Percentiles rank a stretch among this genome's conserved stretches.
These are phyloP conservation scores for Xylariaceae sp. DNA, from an alignment of 2,329 filamentous ascomycete species.

Conservation along the genomic window DNA sequence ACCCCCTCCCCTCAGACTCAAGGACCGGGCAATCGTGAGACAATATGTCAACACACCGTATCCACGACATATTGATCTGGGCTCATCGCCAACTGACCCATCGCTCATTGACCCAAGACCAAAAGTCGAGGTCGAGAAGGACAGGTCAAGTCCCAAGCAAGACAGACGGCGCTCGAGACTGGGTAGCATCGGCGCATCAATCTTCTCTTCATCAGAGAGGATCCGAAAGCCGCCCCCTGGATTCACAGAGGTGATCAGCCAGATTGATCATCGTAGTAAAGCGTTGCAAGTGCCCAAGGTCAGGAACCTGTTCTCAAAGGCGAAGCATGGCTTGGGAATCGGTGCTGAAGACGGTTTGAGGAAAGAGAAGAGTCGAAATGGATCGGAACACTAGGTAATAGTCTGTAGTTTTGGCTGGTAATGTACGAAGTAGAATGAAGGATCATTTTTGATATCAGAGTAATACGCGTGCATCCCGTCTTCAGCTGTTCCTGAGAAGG, in stretches of 20 bases:
- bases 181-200: conserved; percentile 10
- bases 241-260: conserved; percentile 13
- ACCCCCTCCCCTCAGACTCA: conserved; percentile 25
- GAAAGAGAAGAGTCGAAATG: conserved; percentile 24
- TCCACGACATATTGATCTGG: conserved; percentile 10
- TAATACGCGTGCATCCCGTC: neutral
- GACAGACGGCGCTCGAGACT: conserved; percentile 19
- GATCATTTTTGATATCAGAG: neutral
- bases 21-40: conserved; percentile 18
- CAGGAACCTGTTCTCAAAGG: conserved; percentile 25
- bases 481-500: too few species aligned
- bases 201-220: conserved; percentile 7
- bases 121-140: neutral
- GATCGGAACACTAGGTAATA: conserved; percentile 20
- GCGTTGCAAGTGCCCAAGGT: conserved; percentile 18
- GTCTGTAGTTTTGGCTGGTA: conserved; percentile 3
- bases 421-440: neutral
- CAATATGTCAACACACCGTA: conserved; percentile 26
- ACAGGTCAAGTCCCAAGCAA: conserved; percentile 11
- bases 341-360: conserved; percentile 19
- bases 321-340: conserved; percentile 24
- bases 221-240: conserved; percentile 10
- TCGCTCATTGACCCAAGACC: neutral
- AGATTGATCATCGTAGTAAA: conserved; percentile 12
- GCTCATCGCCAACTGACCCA: conserved; percentile 10